Base-by-base conservation (phyloP, 306 rosid species). In the Prunus fruticosa region DNA sequence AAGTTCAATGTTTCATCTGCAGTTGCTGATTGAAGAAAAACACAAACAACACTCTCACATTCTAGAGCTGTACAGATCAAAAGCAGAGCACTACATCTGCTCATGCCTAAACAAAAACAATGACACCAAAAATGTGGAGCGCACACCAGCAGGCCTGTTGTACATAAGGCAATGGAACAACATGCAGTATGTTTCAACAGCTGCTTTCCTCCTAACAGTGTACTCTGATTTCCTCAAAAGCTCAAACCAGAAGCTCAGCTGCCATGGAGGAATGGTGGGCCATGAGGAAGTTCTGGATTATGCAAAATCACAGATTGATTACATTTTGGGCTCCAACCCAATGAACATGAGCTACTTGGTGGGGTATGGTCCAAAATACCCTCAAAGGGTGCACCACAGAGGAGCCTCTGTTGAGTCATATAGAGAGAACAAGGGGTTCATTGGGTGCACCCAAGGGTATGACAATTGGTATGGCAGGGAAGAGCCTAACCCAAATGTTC, bases 371-470 rank as follows among this genome's bases (percentile, higher is more conserved):
- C 58, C 90, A 10, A 89, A 81, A 1, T 93, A 77, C 71, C 99
- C 99, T 0, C 76, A 79, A 46, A 86, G 83, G 83, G 99, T 96
- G 49, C 99, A 96, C 78, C 99, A 96, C 58, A 87, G 99, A 75
- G 99, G 96, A 4, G 97, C 98, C 18, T 96, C 99, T 4, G 87
- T 96, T 23, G 87, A 78, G 82, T 88, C 99, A 11, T 91, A 81
- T 67, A 86, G 93, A 54, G 90, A 82, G 89, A 91, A 82, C 64
- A 93, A 96, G 66, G 99, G 91, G 67, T 96, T 92, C 81, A 93
- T 96, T 22, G 99, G 98, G 23, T 96, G 99, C 77, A 96, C 97
- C 1, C 99, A 96, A 79, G 99, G 99, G 73, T 96, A 96, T 83
- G 99, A 96, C 65, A 80, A 81, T 47, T 96, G 99, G 99, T 96